A percentile compares a stretch with the other conserved stretches of the same genome.
Conservation (phyloP, 352 stramenopile species). For the Pythium grandisporangium region DNA sequence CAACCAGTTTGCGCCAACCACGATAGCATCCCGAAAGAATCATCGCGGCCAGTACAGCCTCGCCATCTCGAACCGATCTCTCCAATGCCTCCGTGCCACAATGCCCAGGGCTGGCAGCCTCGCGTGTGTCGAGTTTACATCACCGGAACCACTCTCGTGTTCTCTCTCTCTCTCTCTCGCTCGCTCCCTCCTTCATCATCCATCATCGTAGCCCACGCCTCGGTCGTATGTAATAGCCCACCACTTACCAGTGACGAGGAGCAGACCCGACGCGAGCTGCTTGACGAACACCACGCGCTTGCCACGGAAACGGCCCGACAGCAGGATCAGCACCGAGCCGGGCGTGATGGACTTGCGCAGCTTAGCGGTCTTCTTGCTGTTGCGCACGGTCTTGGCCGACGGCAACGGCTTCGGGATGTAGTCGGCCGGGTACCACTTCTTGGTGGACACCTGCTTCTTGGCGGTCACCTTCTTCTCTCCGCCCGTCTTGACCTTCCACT, state of each 20-base stretch:
- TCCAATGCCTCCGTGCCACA: too few species aligned
- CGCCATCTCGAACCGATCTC: too few species aligned
- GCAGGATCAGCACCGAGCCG: conserved; percentile 97
- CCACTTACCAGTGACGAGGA: conserved; percentile 90
- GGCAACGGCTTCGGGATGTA: conserved; percentile 67
- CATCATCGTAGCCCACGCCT: too few species aligned
- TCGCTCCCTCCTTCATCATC: too few species aligned
- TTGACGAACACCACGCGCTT: conserved; percentile 99
- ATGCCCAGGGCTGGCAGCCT: conserved; percentile 15
- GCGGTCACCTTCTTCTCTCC: conserved; percentile 18
- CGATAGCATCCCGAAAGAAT: too few species aligned
- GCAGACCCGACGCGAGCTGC: conserved; percentile 90
- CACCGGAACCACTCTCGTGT: conserved; percentile 13
- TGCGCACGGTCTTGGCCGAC: conserved; percentile 69
- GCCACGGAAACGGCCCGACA: conserved; percentile 96
- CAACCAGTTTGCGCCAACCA: too few species aligned
- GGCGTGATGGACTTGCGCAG: conserved; percentile 95
- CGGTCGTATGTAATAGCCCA: too few species aligned
- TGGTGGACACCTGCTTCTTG: conserved; percentile 22
- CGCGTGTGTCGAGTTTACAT: conserved; percentile 22
- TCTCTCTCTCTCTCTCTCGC: too few species aligned
- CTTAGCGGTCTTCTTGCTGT: conserved; percentile 88
- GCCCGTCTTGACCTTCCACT: conserved; percentile 18
- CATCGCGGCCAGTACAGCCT: too few species aligned
- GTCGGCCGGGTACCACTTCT: conserved; percentile 61